Percentiles rank a stretch among this genome's conserved stretches.
Conservation (phyloP, 371 early-diverging fungal genomes). For the Mucor velutinosus region DNA sequence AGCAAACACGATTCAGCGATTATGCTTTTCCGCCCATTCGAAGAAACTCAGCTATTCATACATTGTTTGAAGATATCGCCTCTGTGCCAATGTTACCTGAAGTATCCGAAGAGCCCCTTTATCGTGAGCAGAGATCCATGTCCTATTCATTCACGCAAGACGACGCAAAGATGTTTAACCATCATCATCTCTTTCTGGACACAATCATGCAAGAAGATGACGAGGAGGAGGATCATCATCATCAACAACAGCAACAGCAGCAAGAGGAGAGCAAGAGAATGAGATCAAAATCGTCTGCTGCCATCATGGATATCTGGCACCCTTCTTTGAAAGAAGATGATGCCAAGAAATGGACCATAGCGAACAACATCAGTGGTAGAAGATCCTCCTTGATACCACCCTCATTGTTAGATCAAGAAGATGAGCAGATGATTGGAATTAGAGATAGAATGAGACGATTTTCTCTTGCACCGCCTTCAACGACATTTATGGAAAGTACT, state of each 20-base stretch:
- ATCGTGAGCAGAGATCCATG: slow-evolving; percentile 42
- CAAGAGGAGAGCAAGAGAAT: slow-evolving; percentile 10
- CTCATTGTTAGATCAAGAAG: slow-evolving; percentile 16
- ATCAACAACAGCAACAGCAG: neutral
- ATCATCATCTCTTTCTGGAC: slow-evolving; percentile 8
- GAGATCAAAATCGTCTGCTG: slow-evolving; percentile 46
- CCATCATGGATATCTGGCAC: slow-evolving; percentile 41
- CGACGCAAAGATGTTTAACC: slow-evolving; percentile 1
- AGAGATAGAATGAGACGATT: slow-evolving; percentile 39
- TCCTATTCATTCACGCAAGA: slow-evolving; percentile 38
- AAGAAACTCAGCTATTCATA: slow-evolving; percentile 33
- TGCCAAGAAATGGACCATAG: slow-evolving; percentile 1
- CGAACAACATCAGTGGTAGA: neutral
- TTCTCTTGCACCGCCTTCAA: slow-evolving; percentile 27
- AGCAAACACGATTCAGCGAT: slow-evolving; percentile 23
- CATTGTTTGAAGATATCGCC: slow-evolving; percentile 35
- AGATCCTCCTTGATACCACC: slow-evolving; percentile 10
- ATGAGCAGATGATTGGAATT: neutral
- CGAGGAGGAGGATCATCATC: slow-evolving; percentile 15
- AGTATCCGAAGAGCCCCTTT: slow-evolving; percentile 37
- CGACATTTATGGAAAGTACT: neutral
- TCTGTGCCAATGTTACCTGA: slow-evolving; percentile 45
- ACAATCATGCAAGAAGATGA: slow-evolving; percentile 43
- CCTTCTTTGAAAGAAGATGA: slow-evolving; percentile 24
- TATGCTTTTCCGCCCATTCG: slow-evolving; percentile 41